Percentiles rank a stretch among this genome's conserved stretches.
phyloP scores from a whole-genome alignment of 805 yeast genomes.

The Saccharomyces mikatae region DNA sequence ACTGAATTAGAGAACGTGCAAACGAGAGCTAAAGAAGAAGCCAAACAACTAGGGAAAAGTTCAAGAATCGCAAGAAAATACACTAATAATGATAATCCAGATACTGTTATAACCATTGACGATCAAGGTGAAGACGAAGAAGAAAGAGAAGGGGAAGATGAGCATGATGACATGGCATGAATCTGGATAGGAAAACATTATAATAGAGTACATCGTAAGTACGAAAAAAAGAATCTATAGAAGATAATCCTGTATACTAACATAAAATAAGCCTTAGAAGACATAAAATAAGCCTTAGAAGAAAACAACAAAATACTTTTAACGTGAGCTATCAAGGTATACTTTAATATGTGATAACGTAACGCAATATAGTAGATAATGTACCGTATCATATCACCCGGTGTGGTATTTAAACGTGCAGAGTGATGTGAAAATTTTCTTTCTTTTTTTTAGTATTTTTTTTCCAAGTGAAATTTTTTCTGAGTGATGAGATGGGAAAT shows the following conservation, averaged over 20 bases:
- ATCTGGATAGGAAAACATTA: not conserved
- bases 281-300: constrained; percentile 2
- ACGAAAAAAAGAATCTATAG: not conserved
- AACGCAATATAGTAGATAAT: not conserved
- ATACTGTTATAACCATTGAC: constrained; percentile 54
- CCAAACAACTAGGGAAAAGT: constrained; percentile 46
- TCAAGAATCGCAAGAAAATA: constrained; percentile 75
- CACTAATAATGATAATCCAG: constrained; percentile 38
- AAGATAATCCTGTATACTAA: not conserved
- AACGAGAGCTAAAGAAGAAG: constrained; percentile 48
- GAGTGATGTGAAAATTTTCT: not conserved
- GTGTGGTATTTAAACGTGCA: not conserved
- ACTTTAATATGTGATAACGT: not conserved
- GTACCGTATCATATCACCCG: not conserved
- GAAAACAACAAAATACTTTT: not conserved
- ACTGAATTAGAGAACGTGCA: constrained; percentile 50
- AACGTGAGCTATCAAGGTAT: not conserved
- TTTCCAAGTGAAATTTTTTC: constrained; percentile 4
- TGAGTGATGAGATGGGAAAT: constrained; percentile 6
- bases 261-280: constrained; percentile 2
- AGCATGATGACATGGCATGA: constrained; percentile 3
- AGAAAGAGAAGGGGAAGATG: constrained; percentile 47
- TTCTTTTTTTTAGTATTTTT: not conserved
- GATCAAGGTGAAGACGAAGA: constrained; percentile 57
- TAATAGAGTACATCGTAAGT: not conserved